Evolutionary conservation across 768 basidiomycete genomes (phyloP), one percentile per base, ranked within the genome.

Genomic region (Tulasnella sp.): DNA sequence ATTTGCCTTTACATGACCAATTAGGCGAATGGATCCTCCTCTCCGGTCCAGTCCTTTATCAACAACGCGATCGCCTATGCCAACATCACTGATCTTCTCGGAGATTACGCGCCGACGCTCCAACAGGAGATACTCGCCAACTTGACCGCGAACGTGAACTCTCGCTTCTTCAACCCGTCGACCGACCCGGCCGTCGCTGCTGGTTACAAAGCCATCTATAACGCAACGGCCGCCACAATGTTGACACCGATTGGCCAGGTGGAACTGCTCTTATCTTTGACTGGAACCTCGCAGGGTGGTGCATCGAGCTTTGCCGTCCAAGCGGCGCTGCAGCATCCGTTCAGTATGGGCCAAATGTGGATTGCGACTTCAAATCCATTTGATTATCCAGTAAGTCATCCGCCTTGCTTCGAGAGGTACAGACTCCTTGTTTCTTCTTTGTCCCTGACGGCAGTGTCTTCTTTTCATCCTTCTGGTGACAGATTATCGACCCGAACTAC

Each of bases 61-160:
- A 85, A 84, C 73, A 77, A 80, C 32, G 83, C 82, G 3, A 80
- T 79, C 41, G 79, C 78, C 5, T 85, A 82, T 66, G 73, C 77
- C 64, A 82, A 82, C 69, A 70, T 75, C 61, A 75, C 77, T 38
- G 69, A 69, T 32, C 73, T 80, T 30, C 72, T 81, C 61, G 74
- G 58, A 44, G n/a, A 58, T 42, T 51, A 62, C n/a, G 73, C 72
- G 11, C 38, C 67, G 4, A 66, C 67, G 10, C 71, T 76, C 64
- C 65, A 72, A 56, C 67, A 67, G 24, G 66, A 70, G 29, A 68
- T 76, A 48, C 61, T 67, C 51, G 66, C 61, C 45, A 69, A 71
- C 54, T 63, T 77, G 52, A 59, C 64, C 55, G 65, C 66, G 61
- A 71, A 67, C 32, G 68, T 68, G 23, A 60, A 69, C 2, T 70